phyloP scores from a whole-genome alignment of 371 early-diverging fungal genomes.

The Blakeslea trispora region DNA sequence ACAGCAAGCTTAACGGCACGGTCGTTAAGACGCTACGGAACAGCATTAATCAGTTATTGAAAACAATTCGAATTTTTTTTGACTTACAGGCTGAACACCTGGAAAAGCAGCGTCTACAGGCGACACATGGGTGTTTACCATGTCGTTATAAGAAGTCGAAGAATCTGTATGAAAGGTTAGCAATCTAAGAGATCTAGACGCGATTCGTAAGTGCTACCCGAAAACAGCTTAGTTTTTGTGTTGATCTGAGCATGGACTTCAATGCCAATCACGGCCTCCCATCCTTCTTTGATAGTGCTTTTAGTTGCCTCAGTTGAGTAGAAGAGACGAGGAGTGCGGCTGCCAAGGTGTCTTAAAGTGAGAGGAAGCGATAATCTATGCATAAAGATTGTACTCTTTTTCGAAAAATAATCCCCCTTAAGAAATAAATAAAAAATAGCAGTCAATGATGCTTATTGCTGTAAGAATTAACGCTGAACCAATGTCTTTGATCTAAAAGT shows the following conservation, averaged over 20 bases:
- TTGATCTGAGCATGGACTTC: slow-evolving; percentile 90
- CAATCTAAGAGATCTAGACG: slow-evolving; percentile 8
- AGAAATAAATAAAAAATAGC: too few species aligned
- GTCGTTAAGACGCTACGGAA: slow-evolving; percentile 64
- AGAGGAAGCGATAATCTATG: not conserved
- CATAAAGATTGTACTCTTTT: not conserved
- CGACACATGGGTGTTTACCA: slow-evolving; percentile 74
- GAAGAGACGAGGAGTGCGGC: not conserved
- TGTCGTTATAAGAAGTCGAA: slow-evolving; percentile 57
- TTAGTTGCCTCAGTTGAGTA: not conserved
- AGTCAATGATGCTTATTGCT: too few species aligned
- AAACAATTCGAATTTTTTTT: not conserved
- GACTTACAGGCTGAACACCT: slow-evolving; percentile 62
- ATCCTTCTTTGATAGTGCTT: slow-evolving; percentile 38
- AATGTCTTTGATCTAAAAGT: too few species aligned
- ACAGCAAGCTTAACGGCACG: slow-evolving; percentile 75
- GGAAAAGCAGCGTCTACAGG: slow-evolving; percentile 86
- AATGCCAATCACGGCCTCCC: slow-evolving; percentile 84
- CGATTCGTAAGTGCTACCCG: slow-evolving; percentile 44
- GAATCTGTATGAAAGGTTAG: slow-evolving; percentile 29
- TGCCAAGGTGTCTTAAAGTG: not conserved
- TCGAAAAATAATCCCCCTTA: too few species aligned
- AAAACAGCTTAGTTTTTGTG: slow-evolving; percentile 81
- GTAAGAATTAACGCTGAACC: too few species aligned
- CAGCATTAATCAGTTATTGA: not conserved